These are phyloP conservation scores for Phytopythium helicoides DNA, from an alignment of 352 stramenopile species.

Conservation along the genomic window DNA sequence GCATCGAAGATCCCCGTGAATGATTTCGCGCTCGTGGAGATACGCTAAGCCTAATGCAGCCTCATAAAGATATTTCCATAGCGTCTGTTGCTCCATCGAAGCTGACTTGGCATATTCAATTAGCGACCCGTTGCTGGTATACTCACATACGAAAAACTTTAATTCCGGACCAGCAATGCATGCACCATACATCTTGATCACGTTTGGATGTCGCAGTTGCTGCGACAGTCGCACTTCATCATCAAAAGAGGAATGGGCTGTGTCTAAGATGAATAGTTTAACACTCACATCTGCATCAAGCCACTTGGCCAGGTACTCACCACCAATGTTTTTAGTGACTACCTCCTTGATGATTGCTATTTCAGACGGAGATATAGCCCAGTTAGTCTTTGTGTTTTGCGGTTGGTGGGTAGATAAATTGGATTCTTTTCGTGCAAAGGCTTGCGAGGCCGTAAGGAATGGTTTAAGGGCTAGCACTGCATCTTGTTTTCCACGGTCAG, in stretches of 20 bases:
- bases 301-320: too few species aligned
- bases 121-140: conserved; percentile 17
- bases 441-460: background rate
- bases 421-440: too few species aligned
- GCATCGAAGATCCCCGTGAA: too few species aligned
- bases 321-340: background rate
- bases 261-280: conserved; percentile 8
- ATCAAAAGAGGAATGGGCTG: conserved; percentile 1
- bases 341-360: background rate
- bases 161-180: background rate
- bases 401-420: too few species aligned
- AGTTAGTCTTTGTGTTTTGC: too few species aligned
- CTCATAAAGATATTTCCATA: conserved; percentile 20
- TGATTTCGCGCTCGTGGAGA: conserved; percentile 19
- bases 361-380: background rate
- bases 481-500: background rate
- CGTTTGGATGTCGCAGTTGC: too few species aligned
- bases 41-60: conserved; percentile 24
- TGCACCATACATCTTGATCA: background rate
- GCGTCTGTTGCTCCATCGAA: background rate
- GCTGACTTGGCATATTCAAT: conserved; percentile 10
- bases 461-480: background rate
- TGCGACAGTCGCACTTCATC: conserved; percentile 12
- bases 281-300: conserved; percentile 11
- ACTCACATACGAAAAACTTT: conserved; percentile 20